Evolutionary conservation across 2,329 filamentous ascomycete species (phyloP).

Genomic region (Neofusicoccum sp.): DNA sequence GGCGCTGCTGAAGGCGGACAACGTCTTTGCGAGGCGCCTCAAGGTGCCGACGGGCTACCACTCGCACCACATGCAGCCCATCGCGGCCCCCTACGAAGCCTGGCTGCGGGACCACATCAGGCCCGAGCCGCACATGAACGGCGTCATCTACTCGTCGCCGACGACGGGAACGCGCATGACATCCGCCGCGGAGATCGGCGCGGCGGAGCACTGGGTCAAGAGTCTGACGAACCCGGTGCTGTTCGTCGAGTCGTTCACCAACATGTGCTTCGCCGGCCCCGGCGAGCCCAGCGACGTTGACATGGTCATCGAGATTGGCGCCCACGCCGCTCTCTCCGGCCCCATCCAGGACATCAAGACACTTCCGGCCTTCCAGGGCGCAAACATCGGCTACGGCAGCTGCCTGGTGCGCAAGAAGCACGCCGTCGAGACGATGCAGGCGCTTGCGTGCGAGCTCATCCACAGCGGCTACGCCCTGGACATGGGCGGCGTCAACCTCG

Average conservation of each 20-base stretch:
- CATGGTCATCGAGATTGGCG: not conserved
- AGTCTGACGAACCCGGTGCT: not conserved
- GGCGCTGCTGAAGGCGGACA: conserved; percentile 35
- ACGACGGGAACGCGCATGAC: not conserved
- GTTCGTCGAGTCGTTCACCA: not conserved
- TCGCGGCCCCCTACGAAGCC: conserved; percentile 30
- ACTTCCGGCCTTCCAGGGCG: not conserved
- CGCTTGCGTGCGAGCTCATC: conserved; percentile 27
- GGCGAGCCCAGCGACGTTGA: too few relatives aligned
- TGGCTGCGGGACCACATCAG: not conserved
- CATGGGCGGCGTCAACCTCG: conserved; percentile 28
- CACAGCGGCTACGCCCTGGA: conserved; percentile 24
- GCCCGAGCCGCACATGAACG: not conserved
- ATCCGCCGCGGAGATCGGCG: not conserved
- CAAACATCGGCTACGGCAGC: not conserved
- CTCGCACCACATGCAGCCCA: conserved; percentile 45
- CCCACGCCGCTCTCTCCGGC: not conserved
- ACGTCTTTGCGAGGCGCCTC: conserved; percentile 43
- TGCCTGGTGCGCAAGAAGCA: conserved; percentile 4
- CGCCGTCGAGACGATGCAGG: conserved; percentile 17
- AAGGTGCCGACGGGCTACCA: conserved; percentile 50
- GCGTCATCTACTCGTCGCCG: not conserved
- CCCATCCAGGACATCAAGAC: not conserved
- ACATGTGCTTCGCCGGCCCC: not conserved
- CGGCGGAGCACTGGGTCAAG: not conserved